Base-by-base conservation (phyloP, 2,329 filamentous ascomycete genomes). In the Xenoacremonium recifei region DNA sequence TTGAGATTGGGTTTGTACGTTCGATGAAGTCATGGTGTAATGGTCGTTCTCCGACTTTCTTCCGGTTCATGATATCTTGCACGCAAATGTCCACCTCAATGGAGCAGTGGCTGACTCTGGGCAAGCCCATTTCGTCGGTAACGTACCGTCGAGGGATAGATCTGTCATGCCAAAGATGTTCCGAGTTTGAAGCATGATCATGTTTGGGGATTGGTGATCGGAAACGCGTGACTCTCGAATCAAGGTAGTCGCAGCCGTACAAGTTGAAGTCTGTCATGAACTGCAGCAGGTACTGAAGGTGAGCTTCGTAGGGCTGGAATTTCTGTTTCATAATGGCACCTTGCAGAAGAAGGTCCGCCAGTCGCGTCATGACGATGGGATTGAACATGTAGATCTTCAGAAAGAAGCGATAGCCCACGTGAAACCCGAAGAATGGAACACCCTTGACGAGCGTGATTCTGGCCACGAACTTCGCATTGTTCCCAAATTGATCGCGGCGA, bases 191-290 rank as follows among this genome's bases (percentile, higher is more conserved):
- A 5, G 82, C 69, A 17, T 84, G 76, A n/a, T 82, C 71, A 55
- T 80, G 82, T 7, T 77, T 70, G 0, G 91, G 91, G 2, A 96
- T 72, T 0, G 90, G 90, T 3, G 74, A 73, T 40, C 93, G 81
- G 59, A 96, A 96, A 20, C 69, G 75, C 2, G 84, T 80, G 49
- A 81, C 87, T 9, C 72, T 72, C 37, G 82, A 85, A 44, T 92
- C 80, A 50, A 97, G 82, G 57, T 92, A 95, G 42, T 82, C 85
- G 61, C 93, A 99, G 6, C 95, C 95, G 63, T 95, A 97, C 52
- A 99, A 72, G 61, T 96, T 99, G 72, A 95, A 99, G 64, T 99
- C 95, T 50, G 85, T 87, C 93, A 99, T 97, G 80, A 95, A 99
- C 66, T 99, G 95, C 9, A 93, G 75, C 7, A 96, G 70, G 62